Evolutionary conservation across 169 alveolate species (phyloP), one percentile per base, ranked within the genome.

Genomic region (Cystoisospora suis): DNA sequence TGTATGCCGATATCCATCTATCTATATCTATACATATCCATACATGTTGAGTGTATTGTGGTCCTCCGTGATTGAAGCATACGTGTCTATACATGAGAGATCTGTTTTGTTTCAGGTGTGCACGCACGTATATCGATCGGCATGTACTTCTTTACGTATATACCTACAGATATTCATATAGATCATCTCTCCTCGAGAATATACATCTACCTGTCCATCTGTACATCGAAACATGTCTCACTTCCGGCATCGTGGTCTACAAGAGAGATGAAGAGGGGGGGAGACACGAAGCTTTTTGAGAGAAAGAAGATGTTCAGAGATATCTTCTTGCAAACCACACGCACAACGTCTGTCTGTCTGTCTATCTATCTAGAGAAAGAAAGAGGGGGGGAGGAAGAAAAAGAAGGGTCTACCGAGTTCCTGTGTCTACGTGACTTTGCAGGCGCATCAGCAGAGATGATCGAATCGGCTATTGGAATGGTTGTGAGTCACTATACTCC

Each of bases 401-500:
- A 53, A 23, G 65, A n/a, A n/a, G n/a, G n/a, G n/a, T n/a, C n/a
- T n/a, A n/a, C n/a, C n/a, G n/a, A n/a, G n/a, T n/a, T 1, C 15
- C 40, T 4, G 72, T 58, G 72, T 36, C 23, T 58, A 7, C 72
- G 15, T 15, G 5, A 36, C 42, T 86, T 0, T 44, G 20, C 90
- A 86, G 87, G 89, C 6, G 94, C 95, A 32, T 89, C 95, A 32
- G 90, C 96, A 0, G 95, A 93, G 29, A 87, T 95, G 94, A 97
- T 97, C 32, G 97, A 95, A 92, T 88, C 93, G 23, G 98, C 98
- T 17, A 93, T 96, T 45, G 98, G 97, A 53, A 93, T 97, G 96
- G 90, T 91, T 23, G 95, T 95, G 32, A 97, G 97, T 15, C 97
- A 97, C 87, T 95, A 96, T 94, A 94, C 95, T 69, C 98, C 98